Base-by-base conservation (phyloP, 805 yeast species). In the Candida sphagnicola region DNA sequence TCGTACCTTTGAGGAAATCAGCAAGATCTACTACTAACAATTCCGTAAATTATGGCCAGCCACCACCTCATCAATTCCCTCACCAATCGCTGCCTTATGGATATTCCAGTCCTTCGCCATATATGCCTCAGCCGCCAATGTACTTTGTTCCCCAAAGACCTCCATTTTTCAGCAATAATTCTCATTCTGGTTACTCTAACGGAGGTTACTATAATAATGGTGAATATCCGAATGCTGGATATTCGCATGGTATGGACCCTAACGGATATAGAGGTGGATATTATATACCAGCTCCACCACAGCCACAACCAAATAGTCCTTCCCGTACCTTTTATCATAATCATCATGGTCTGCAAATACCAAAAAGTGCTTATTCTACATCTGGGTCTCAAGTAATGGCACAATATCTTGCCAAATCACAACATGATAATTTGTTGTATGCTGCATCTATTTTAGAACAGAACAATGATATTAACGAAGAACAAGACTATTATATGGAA, bases 351-450 rank as follows among this genome's bases (percentile, higher is more conserved):
- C 28, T 34, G 35, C 18, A 42, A 37, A 26, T 46, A 39, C 29
- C 43, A 15, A 40, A 41, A 18, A 36, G 46, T 26, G 25, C n/a
- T 18, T 31, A 24, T 25, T 26, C 39, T 15, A 25, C 60, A 8
- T 61, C 82, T 5, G 88, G 89, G 2, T 78, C 85, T 0, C 84
- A 80, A 48, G 86, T 83, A 10, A 81, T 83, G 87, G 82, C 87
- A 0, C 88, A 82, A 52, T 83, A 82, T 53, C 65, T 83, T 48
- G 85, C 86, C n/a, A 84, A 79, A 54, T 66, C 82, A 4, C 85
- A 80, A 48, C 82, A 78, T 43, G 82, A 82, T 8, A 71, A 72
- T 33, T 58, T 75, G 51, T 56, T 77, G 42, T 80, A 78, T 54
- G 65, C 65, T 5, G 55, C 64, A 3, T 47, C 47, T 24, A 47